phyloP scores from a whole-genome alignment of 306 rosid species.

The Acacia crassicarpa region DNA sequence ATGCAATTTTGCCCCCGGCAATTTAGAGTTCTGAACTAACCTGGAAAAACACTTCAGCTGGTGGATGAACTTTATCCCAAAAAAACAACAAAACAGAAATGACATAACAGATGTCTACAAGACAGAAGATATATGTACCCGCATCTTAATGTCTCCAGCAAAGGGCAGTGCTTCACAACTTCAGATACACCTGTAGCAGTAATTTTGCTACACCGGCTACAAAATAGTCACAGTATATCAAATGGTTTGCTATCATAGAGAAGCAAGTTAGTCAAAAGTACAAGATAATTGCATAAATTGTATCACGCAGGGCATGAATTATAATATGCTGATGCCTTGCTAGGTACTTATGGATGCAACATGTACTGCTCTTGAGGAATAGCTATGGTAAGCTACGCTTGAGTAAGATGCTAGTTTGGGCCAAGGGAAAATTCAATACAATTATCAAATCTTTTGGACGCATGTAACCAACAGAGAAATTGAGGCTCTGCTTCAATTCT shows the following conservation, averaged over 20 bases:
- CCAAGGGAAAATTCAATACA: conserved; percentile 14
- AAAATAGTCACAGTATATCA: conserved; percentile 44
- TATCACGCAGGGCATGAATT: conserved; percentile 18
- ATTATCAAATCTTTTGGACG: conserved; percentile 15
- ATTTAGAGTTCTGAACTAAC: background rate
- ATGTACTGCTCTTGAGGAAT: background rate
- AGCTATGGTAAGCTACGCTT: background rate
- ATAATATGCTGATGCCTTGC: background rate
- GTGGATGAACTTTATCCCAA: background rate
- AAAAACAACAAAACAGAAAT: background rate
- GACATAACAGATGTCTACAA: background rate
- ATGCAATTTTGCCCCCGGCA: background rate
- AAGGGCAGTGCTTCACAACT: conserved; percentile 69
- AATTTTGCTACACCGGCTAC: conserved; percentile 76
- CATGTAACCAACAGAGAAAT: background rate
- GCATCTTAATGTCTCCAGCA: conserved; percentile 82
- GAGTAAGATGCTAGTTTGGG: background rate
- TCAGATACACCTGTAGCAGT: conserved; percentile 69
- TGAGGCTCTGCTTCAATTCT: background rate
- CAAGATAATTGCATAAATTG: conserved; percentile 4
- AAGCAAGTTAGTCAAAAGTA: conserved; percentile 16
- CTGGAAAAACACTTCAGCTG: background rate
- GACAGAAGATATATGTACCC: conserved; percentile 54
- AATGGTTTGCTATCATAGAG: conserved; percentile 40
- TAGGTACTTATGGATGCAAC: background rate